phyloP scores from a whole-genome alignment of 495 filamentous ascomycete species.

The Penicillium flavigenum region DNA sequence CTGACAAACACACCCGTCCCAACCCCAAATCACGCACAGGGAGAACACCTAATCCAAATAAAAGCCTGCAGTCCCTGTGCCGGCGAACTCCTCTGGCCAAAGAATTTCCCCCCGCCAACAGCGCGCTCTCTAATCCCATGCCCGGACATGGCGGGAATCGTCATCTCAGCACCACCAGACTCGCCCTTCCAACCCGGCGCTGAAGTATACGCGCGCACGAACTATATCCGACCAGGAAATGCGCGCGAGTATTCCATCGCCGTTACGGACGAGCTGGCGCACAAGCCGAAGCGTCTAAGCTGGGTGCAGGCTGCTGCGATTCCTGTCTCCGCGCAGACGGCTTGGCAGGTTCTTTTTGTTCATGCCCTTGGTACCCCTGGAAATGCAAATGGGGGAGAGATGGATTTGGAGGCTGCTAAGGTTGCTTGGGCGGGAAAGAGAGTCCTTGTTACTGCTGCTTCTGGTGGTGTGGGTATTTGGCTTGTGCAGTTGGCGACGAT shows the following conservation, averaged over 20 bases:
- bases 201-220: constrained; percentile 52
- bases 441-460: constrained; percentile 51
- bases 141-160: constrained; percentile 50
- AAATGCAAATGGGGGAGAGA: not conserved
- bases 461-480: constrained; percentile 57
- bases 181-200: constrained; percentile 49
- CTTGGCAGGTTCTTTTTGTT: constrained; percentile 53
- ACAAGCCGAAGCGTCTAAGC: constrained; percentile 35
- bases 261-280: constrained; percentile 44
- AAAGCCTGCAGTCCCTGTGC: constrained; percentile 50
- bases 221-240: constrained; percentile 39
- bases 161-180: constrained; percentile 39
- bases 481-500: constrained; percentile 53
- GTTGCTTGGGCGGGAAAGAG: constrained; percentile 31
- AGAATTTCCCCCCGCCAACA: constrained; percentile 37
- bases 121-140: constrained; percentile 44
- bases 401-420: constrained; percentile 5
- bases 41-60: constrained; percentile 54
- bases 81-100: constrained; percentile 55
- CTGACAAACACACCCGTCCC: constrained; percentile 23
- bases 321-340: constrained; percentile 49
- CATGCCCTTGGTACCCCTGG: constrained; percentile 30
- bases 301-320: constrained; percentile 49
- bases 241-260: constrained; percentile 49
- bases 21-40: constrained; percentile 16